Conservation (phyloP, 208 protist genomes). For the Leishmania gerbilli region DNA sequence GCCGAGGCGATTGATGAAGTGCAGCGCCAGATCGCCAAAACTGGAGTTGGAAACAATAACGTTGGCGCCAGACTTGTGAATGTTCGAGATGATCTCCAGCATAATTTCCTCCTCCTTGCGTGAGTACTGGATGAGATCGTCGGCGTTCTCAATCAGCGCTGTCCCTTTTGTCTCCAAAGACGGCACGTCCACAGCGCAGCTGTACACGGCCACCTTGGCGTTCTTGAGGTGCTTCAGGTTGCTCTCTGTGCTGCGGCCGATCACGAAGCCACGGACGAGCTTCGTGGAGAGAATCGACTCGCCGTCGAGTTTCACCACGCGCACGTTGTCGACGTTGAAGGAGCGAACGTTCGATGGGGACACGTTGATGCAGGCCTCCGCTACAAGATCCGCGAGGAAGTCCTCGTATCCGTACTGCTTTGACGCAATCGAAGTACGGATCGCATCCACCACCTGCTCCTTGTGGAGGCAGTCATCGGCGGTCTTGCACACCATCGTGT, state of each 20-base stretch:
- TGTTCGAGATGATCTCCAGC: conserved; percentile 96
- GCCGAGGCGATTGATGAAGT: conserved; percentile 98
- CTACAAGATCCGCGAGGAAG: conserved; percentile 94
- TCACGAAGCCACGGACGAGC: conserved; percentile 98
- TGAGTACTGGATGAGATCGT: conserved; percentile 97
- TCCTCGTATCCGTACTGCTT: conserved; percentile 98
- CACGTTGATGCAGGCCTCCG: conserved; percentile 96
- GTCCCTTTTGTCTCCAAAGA: conserved; percentile 99
- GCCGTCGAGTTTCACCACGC: conserved; percentile 98
- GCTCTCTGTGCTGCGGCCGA: conserved; percentile 93
- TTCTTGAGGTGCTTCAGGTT: conserved; percentile 92
- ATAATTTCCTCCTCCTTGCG: conserved; percentile 98
- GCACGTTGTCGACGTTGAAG: conserved; percentile 99
- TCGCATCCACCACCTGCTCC: conserved; percentile 67
- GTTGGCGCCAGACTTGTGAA: conserved; percentile 97
- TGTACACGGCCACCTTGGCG: conserved; percentile 99
- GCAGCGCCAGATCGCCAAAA: conserved; percentile 98
- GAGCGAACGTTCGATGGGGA: conserved; percentile 95
- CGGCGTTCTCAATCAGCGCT: conserved; percentile 97
- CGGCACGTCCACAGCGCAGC: conserved; percentile 96
- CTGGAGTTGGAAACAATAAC: conserved; percentile 97
- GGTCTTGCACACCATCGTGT: conserved; percentile 58
- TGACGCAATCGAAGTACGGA: conserved; percentile 89
- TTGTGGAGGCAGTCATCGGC: conserved; percentile 87
- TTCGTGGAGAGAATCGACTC: conserved; percentile 92